These are phyloP conservation scores for Cymodocea nodosa DNA, from an alignment of 116 monocot species.

Conservation along the genomic window DNA sequence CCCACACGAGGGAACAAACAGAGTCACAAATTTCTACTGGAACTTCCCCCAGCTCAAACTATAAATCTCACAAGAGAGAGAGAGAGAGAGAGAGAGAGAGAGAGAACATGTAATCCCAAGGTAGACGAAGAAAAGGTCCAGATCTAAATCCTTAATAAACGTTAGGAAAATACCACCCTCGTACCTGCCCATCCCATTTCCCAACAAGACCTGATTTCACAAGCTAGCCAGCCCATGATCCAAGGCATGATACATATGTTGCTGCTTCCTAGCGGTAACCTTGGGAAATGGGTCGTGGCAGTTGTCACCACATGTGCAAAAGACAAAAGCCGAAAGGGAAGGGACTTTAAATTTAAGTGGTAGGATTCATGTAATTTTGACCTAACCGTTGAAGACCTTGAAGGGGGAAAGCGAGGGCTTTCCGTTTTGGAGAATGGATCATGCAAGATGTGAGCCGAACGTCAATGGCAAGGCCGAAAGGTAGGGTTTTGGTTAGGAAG, in stretches of 20 bases:
- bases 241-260: not conserved
- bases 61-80: not conserved
- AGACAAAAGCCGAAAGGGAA: not conserved
- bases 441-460: not conserved
- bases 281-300: too few species aligned
- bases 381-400: too few species aligned
- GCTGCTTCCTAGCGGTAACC: not conserved
- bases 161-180: not conserved
- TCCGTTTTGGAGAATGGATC: not conserved
- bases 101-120: not conserved
- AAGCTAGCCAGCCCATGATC: not conserved
- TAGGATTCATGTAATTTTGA: too few species aligned
- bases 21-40: slow-evolving; percentile 1
- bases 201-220: not conserved
- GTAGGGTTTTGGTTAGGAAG: not conserved
- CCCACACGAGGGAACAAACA: not conserved
- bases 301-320: not conserved
- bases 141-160: slow-evolving; percentile 1
- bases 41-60: not conserved
- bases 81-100: not conserved
- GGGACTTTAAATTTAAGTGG: too few species aligned
- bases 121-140: not conserved
- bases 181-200: not conserved
- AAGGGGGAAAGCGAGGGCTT: too few species aligned
- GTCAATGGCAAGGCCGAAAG: not conserved